Percentiles rank a stretch among this genome's conserved stretches.
Evolutionary conservation across 106 monocot genomes (phyloP).

Genomic region (Acorus gramineus): DNA sequence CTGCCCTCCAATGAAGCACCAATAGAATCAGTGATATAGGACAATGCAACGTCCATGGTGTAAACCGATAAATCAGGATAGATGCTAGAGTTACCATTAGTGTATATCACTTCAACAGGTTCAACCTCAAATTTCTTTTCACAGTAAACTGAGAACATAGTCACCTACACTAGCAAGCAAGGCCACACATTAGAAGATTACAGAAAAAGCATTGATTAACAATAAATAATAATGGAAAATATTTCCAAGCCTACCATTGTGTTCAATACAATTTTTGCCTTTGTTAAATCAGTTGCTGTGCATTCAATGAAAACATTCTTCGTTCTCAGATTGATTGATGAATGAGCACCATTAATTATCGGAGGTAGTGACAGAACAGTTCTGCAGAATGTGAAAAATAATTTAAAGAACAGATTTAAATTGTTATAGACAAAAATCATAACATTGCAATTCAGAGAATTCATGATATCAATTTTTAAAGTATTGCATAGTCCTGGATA

Average conservation of each 20-base stretch:
- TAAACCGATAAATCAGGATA: slow-evolving; percentile 78
- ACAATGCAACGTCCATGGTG: slow-evolving; percentile 54
- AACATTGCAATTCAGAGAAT: no score
- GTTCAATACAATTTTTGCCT: slow-evolving; percentile 90
- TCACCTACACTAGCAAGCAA: slow-evolving; percentile 37
- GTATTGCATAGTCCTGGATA: no score
- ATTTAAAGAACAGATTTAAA: no score
- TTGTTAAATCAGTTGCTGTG: slow-evolving; percentile 94
- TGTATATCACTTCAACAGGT: slow-evolving; percentile 73
- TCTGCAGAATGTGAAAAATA: slow-evolving; percentile 19
- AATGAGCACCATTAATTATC: slow-evolving; percentile 96
- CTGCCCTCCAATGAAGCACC: slow-evolving; percentile 52
- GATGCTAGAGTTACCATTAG: slow-evolving; percentile 39
- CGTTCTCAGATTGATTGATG: slow-evolving; percentile 70
- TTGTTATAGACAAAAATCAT: no score
- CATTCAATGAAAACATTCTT: slow-evolving; percentile 95
- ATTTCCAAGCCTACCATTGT: slow-evolving; percentile 52
- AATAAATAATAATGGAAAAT: no score
- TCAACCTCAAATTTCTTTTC: slow-evolving; percentile 85
- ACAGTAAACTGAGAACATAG: slow-evolving; percentile 96
- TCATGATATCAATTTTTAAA: no score
- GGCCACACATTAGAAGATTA: background rate
- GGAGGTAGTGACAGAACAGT: slow-evolving; percentile 87
- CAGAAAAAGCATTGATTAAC: background rate
- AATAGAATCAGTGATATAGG: slow-evolving; percentile 46